Conservation (phyloP, 2,329 filamentous ascomycete genomes). For the Ceratocystis ficicola region DNA sequence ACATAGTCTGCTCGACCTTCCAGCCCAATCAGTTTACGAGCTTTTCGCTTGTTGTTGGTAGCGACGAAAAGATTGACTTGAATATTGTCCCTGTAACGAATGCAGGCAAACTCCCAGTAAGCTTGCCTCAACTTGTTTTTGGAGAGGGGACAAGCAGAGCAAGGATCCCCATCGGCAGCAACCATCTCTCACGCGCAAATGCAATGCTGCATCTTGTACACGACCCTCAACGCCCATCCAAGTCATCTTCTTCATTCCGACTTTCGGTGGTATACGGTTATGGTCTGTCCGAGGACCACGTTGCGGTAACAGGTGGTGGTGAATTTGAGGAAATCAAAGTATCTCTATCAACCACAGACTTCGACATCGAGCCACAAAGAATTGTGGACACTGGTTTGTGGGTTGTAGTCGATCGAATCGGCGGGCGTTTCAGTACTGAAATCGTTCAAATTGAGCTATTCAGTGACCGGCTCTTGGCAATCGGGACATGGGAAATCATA, state of each 20-base stretch:
- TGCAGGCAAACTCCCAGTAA: conserved; percentile 58
- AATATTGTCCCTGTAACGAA: conserved; percentile 56
- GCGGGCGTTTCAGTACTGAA: conserved; percentile 35
- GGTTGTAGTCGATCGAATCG: conserved; percentile 72
- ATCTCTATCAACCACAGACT: conserved; percentile 57
- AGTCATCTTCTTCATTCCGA: conserved; percentile 47
- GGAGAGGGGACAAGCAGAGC: conserved; percentile 32
- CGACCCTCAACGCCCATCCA: conserved; percentile 9
- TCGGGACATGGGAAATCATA: conserved; percentile 34
- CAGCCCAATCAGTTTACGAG: conserved; percentile 63
- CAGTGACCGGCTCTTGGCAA: conserved; percentile 37
- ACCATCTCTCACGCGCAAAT: conserved; percentile 15
- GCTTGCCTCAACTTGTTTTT: conserved; percentile 46
- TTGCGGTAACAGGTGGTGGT: conserved; percentile 58
- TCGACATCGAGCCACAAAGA: conserved; percentile 59
- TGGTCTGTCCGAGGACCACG: conserved; percentile 52
- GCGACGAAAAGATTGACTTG: conserved; percentile 40
- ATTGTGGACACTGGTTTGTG: conserved; percentile 50
- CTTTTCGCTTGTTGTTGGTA: conserved; percentile 65
- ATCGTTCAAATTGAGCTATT: conserved; percentile 43
- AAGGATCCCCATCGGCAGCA: conserved; percentile 27
- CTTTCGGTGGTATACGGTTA: conserved; percentile 61
- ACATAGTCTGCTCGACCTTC: conserved; percentile 81
- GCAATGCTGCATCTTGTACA: conserved; percentile 12
- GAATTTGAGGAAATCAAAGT: conserved; percentile 57